phyloP scores from a whole-genome alignment of 805 yeast species.

The Wickerhamiella lipophila region DNA sequence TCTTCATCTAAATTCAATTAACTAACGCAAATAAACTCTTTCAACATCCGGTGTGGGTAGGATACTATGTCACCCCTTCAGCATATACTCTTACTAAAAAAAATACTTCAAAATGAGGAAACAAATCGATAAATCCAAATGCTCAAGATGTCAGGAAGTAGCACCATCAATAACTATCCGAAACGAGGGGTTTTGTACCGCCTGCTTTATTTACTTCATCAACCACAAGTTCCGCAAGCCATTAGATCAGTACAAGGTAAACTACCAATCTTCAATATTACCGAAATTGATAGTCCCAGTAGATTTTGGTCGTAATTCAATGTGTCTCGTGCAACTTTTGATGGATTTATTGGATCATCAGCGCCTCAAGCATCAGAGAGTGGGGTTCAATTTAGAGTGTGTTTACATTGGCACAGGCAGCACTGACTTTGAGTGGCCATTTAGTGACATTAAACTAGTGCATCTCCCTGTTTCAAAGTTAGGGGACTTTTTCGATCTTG shows the following conservation, averaged over 20 bases:
- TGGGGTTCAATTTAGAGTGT: constrained; percentile 52
- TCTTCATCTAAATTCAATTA: too few species aligned
- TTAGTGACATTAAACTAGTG: constrained; percentile 17
- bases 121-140: constrained; percentile 7
- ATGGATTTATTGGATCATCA: constrained; percentile 54
- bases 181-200: constrained; percentile 49
- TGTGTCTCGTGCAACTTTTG: constrained; percentile 57
- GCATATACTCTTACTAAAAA: neutral
- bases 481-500: constrained; percentile 13
- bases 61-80: too few species aligned
- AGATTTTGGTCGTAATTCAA: constrained; percentile 55
- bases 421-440: constrained; percentile 18
- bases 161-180: constrained; percentile 36
- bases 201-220: constrained; percentile 61
- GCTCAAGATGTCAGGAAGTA: constrained; percentile 11
- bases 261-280: constrained; percentile 34
- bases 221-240: constrained; percentile 69
- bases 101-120: neutral
- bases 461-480: constrained; percentile 25
- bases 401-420: constrained; percentile 35
- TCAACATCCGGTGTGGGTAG: too few species aligned
- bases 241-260: constrained; percentile 68
- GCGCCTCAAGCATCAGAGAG: constrained; percentile 43
- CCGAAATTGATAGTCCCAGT: constrained; percentile 47
- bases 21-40: too few species aligned